Conservation (phyloP, 352 stramenopile genomes). For the Pythium chondricola region DNA sequence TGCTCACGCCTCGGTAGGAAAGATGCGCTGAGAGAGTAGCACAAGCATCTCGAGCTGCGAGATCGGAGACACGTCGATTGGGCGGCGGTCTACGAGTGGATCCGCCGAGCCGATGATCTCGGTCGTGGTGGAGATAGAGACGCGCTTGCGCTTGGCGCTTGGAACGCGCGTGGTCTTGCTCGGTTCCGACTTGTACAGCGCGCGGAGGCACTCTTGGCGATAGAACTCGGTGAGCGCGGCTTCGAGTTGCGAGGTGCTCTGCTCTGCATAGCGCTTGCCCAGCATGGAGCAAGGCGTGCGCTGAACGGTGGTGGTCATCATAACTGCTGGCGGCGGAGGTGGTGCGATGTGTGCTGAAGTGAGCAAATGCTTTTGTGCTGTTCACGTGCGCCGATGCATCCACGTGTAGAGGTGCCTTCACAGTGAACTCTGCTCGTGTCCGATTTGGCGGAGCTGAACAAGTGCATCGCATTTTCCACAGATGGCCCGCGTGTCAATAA, state of each 20-base stretch:
- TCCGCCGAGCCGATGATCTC: constrained; percentile 76
- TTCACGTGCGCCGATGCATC: no score
- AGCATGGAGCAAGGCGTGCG: constrained; percentile 28
- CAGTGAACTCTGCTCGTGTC: no score
- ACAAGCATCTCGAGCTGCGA: constrained; percentile 68
- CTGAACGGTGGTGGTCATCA: constrained; percentile 5
- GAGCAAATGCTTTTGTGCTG: constrained; percentile 17
- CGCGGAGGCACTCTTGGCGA: constrained; percentile 69
- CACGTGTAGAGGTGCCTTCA: no score
- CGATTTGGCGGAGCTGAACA: no score
- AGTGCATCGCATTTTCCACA: no score
- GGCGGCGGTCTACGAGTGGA: constrained; percentile 58
- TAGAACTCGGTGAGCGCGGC: constrained; percentile 78
- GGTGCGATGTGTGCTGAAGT: background rate
- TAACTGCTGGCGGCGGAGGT: constrained; percentile 13
- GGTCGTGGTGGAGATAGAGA: constrained; percentile 49
- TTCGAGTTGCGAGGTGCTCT: constrained; percentile 49
- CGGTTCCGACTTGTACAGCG: constrained; percentile 43
- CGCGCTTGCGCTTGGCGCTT: constrained; percentile 36
- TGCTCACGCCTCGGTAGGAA: no score
- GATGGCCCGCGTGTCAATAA: constrained; percentile 15
- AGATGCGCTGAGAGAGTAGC: constrained; percentile 68
- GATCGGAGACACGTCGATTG: constrained; percentile 72
- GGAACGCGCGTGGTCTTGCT: background rate
- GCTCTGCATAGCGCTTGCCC: constrained; percentile 60